Evolutionary conservation across 352 stramenopile species (phyloP).

Genomic region (Phytopythium mirpurense): DNA sequence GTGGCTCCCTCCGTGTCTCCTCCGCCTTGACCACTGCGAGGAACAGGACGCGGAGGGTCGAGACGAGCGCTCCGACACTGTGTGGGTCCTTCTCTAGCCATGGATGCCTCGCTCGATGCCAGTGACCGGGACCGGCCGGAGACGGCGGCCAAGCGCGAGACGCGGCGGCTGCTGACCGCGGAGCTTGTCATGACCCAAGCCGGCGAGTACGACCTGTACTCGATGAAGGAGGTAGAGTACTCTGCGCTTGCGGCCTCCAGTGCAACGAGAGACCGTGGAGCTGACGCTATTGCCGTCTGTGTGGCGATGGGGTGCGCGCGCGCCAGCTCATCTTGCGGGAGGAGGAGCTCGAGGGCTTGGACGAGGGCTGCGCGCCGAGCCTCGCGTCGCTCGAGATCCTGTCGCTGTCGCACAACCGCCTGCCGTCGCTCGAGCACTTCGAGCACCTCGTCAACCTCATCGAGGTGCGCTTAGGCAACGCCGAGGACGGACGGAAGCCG

Average conservation of each 20-base stretch:
- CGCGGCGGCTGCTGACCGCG: constrained; percentile 17
- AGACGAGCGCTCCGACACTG: neutral
- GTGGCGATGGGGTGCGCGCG: neutral
- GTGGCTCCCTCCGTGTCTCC: constrained; percentile 1
- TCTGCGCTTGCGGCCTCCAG: too few relatives aligned
- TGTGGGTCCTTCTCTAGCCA: neutral
- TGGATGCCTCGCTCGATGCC: constrained; percentile 4
- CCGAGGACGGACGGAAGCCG: too few relatives aligned
- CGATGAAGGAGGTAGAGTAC: constrained; percentile 53
- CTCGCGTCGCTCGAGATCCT: constrained; percentile 65
- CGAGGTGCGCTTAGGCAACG: constrained; percentile 28
- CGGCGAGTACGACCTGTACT: constrained; percentile 54
- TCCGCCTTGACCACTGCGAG: neutral
- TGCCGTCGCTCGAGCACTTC: constrained; percentile 55
- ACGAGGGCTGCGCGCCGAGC: constrained; percentile 49
- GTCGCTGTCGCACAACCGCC: constrained; percentile 77
- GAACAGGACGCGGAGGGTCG: neutral
- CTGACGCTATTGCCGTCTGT: neutral
- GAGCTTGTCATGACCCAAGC: constrained; percentile 55
- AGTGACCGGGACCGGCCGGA: neutral
- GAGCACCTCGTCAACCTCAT: constrained; percentile 68
- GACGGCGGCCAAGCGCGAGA: neutral
- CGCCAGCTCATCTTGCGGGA: constrained; percentile 68
- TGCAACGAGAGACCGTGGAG: too few relatives aligned
- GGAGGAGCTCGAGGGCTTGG: constrained; percentile 39